phyloP scores from a whole-genome alignment of 495 filamentous ascomycete species.

The Penicillium paxilli region DNA sequence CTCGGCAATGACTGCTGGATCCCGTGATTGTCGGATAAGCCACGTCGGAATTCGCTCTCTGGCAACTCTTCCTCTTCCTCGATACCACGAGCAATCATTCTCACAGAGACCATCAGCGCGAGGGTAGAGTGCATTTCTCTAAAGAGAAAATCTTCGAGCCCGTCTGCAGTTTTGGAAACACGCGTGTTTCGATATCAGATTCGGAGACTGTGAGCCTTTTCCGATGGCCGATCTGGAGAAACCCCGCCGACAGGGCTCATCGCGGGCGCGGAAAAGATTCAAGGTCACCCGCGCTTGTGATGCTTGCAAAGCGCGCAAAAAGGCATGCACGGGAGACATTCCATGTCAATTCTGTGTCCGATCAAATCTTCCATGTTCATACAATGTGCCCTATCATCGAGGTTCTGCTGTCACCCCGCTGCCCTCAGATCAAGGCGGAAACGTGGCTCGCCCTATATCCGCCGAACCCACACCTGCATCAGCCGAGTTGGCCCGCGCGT shows the following conservation, averaged over 20 bases:
- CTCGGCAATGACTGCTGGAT: neutral
- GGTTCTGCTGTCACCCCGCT: conserved; percentile 24
- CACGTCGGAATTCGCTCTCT: neutral
- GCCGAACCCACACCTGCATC: no score
- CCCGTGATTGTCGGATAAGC: neutral
- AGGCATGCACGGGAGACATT: conserved; percentile 27
- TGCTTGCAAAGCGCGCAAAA: conserved; percentile 27
- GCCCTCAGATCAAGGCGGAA: conserved; percentile 3
- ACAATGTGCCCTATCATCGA: conserved; percentile 25
- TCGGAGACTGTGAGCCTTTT: neutral
- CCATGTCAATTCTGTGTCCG: conserved; percentile 26
- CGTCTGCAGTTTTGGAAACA: no score
- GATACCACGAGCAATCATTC: neutral
- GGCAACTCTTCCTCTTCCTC: neutral
- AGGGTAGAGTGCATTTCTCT: no score
- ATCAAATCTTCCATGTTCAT: conserved; percentile 16
- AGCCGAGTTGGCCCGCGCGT: neutral
- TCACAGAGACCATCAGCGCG: neutral
- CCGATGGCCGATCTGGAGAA: neutral
- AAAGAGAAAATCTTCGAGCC: neutral
- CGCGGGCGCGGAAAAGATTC: conserved; percentile 15
- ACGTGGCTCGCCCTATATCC: neutral
- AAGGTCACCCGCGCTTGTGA: conserved; percentile 32
- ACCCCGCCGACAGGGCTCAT: neutral
- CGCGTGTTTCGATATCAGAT: neutral